Percentiles rank a stretch among this genome's conserved stretches.
Conservation (phyloP, 2,329 filamentous ascomycete species). For the Bertia moriformis region DNA sequence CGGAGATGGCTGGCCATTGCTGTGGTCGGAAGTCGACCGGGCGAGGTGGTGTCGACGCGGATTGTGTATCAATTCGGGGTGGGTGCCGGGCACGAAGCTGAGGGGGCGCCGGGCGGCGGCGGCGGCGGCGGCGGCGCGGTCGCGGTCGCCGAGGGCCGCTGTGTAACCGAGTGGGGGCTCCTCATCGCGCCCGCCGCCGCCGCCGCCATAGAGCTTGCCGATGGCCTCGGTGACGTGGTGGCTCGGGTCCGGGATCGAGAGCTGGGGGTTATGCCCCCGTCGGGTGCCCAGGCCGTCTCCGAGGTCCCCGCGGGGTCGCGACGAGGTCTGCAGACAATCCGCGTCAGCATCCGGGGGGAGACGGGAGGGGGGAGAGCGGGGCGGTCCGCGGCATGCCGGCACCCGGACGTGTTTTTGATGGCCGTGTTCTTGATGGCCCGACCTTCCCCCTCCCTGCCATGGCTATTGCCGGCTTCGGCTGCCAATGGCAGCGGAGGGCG, state of each 20-base stretch:
- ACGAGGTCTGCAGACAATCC: slow-evolving; percentile 42
- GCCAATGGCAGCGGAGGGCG: too few species aligned
- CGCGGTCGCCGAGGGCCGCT: too few species aligned
- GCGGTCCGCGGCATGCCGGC: too few species aligned
- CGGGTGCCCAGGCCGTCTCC: slow-evolving; percentile 40
- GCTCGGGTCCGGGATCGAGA: slow-evolving; percentile 69
- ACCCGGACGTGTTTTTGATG: too few species aligned
- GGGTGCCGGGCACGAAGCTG: slow-evolving; percentile 45
- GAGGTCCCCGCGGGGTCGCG: slow-evolving; percentile 35
- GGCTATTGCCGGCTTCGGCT: too few species aligned
- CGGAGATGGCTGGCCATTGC: slow-evolving; percentile 5
- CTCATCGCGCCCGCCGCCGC: slow-evolving; percentile 40
- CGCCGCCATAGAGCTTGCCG: slow-evolving; percentile 78
- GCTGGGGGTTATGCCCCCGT: slow-evolving; percentile 40
- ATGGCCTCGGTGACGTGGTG: slow-evolving; percentile 93
- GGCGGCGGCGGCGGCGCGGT: slow-evolving; percentile 22
- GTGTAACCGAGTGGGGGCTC: too few species aligned
- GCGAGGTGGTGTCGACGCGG: slow-evolving; percentile 23
- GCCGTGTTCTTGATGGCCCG: too few species aligned
- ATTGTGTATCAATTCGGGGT: slow-evolving; percentile 11
- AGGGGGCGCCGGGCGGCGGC: slow-evolving; percentile 34
- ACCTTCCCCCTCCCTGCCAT: too few species aligned
- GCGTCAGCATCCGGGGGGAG: too few species aligned
- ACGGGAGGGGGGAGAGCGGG: too few species aligned
- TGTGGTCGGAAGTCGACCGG: slow-evolving; percentile 30